Percentiles rank a stretch among this genome's conserved stretches.
Conservation (phyloP, 768 basidiomycete genomes). For the Filobasidium floriforme region DNA sequence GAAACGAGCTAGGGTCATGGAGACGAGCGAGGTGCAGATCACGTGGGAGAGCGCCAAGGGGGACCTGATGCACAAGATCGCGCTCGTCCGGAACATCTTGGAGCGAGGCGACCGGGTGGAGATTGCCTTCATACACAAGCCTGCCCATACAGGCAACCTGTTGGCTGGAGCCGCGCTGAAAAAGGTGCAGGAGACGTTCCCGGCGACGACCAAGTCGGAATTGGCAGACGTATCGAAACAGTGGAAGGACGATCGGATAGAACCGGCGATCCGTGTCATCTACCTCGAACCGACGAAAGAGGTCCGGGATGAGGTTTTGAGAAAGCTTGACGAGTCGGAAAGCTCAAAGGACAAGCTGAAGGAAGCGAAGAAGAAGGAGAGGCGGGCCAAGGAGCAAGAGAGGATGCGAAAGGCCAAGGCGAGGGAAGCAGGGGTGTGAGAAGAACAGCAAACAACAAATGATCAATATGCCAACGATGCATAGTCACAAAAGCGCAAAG, state of each 20-base stretch:
- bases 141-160: slow-evolving; percentile 15
- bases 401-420: slow-evolving; percentile 21
- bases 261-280: slow-evolving; percentile 25
- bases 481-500: too few relatives aligned
- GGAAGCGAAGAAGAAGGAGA: slow-evolving; percentile 27
- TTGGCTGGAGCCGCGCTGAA: slow-evolving; percentile 15
- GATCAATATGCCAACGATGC: too few relatives aligned
- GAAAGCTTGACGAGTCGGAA: slow-evolving; percentile 27
- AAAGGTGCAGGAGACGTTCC: slow-evolving; percentile 30
- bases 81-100: slow-evolving; percentile 28
- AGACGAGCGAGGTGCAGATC: slow-evolving; percentile 40
- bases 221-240: slow-evolving; percentile 28
- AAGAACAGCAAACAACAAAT: slow-evolving; percentile 25
- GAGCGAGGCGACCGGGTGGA: slow-evolving; percentile 37
- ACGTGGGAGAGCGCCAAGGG: slow-evolving; percentile 39
- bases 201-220: slow-evolving; percentile 29
- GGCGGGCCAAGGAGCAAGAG: slow-evolving; percentile 35
- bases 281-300: slow-evolving; percentile 24
- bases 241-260: slow-evolving; percentile 29
- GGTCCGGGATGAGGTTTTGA: slow-evolving; percentile 25
- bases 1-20: slow-evolving; percentile 25
- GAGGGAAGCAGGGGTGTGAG: slow-evolving; percentile 34
- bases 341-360: slow-evolving; percentile 30
- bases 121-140: slow-evolving; percentile 33
- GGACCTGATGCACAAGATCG: slow-evolving; percentile 36